A percentile compares a stretch with the other conserved stretches of the same genome.
Evolutionary conservation across 2,329 filamentous ascomycete genomes (phyloP).

Genomic region (Lasiodiplodia sp.): DNA sequence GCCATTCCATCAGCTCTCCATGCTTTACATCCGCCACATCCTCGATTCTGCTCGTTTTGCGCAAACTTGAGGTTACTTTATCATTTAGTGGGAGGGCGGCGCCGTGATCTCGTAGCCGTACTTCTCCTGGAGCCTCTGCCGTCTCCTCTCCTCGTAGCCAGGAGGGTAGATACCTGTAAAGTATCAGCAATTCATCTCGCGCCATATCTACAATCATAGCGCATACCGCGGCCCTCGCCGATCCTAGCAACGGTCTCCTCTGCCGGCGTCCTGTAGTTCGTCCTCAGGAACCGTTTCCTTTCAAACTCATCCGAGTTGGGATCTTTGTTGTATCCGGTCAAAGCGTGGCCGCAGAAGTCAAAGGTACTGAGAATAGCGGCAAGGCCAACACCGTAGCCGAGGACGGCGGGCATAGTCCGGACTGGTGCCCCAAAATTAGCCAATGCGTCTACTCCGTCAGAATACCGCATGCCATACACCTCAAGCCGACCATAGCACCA

Average conservation of each 20-base stretch:
- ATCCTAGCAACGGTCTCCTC: conserved; percentile 82
- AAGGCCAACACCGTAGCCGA: conserved; percentile 71
- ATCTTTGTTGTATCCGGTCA: conserved; percentile 63
- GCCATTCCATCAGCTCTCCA: not conserved
- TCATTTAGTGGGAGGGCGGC: conserved; percentile 23
- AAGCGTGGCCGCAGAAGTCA: conserved; percentile 70
- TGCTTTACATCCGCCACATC: not conserved
- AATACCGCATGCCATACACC: conserved; percentile 63
- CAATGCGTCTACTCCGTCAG: not conserved
- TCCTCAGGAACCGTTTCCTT: conserved; percentile 76
- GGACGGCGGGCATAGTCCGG: conserved; percentile 71
- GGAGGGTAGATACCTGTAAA: conserved; percentile 76
- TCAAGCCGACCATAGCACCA: conserved; percentile 75
- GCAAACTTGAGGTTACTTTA: not conserved
- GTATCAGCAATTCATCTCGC: conserved; percentile 23
- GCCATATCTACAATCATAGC: not conserved
- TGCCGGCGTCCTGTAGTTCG: conserved; percentile 74
- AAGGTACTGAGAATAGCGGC: conserved; percentile 68
- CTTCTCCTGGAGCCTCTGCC: conserved; percentile 80
- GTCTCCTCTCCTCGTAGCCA: conserved; percentile 84
- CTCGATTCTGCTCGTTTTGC: not conserved
- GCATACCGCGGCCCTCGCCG: conserved; percentile 84
- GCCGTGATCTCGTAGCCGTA: conserved; percentile 80
- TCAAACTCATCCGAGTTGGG: conserved; percentile 75
- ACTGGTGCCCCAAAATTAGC: conserved; percentile 48